Evolutionary conservation across 2,329 filamentous ascomycete species (phyloP).

Genomic region (Aureobasidium lini): DNA sequence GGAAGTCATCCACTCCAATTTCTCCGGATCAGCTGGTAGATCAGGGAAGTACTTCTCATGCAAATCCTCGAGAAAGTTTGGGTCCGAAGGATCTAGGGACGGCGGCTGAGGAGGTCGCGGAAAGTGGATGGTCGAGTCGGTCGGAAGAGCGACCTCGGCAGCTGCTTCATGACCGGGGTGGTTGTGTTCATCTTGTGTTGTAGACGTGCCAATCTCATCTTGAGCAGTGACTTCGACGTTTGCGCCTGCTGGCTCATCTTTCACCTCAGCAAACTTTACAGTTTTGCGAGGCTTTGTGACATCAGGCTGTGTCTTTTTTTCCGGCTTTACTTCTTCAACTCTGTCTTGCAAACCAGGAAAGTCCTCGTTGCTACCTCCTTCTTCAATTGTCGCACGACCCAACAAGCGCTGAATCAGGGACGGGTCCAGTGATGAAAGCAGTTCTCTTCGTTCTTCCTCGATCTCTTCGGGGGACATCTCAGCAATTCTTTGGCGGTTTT

Average conservation of each 20-base stretch:
- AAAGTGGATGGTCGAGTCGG: slow-evolving; percentile 47
- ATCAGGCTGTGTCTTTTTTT: background rate
- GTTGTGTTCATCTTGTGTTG: background rate
- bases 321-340: background rate
- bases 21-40: slow-evolving; percentile 74
- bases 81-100: slow-evolving; percentile 74
- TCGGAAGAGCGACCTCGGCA: slow-evolving; percentile 12
- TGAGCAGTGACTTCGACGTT: background rate
- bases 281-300: slow-evolving; percentile 2
- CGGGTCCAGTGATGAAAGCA: slow-evolving; percentile 71
- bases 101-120: slow-evolving; percentile 50
- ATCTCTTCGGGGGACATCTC: slow-evolving; percentile 79
- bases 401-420: slow-evolving; percentile 70
- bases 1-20: slow-evolving; percentile 78
- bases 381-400: slow-evolving; percentile 67
- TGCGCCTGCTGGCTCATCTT: slow-evolving; percentile 19
- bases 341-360: slow-evolving; percentile 19
- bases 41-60: slow-evolving; percentile 91
- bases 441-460: slow-evolving; percentile 66
- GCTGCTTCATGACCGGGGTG: slow-evolving; percentile 2
- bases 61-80: slow-evolving; percentile 74
- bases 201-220: background rate
- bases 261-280: slow-evolving; percentile 10
- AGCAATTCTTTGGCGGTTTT: slow-evolving; percentile 68
- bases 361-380: slow-evolving; percentile 42